phyloP scores from a whole-genome alignment of 1,139 yeast species.

The Hanseniaspora uvarum region DNA sequence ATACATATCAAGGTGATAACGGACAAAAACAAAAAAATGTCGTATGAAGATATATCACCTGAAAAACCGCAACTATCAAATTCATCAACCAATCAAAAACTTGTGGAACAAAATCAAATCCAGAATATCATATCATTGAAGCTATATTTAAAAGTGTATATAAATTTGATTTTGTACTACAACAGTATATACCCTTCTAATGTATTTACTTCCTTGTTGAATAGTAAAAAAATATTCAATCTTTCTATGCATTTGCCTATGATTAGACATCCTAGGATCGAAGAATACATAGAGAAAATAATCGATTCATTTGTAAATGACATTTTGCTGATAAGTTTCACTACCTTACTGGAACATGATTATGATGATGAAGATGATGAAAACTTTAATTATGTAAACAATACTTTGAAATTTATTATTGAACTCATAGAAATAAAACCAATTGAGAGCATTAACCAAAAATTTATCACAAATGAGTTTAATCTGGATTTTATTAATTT shows the following conservation, averaged over 20 bases:
- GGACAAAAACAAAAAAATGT: too few species aligned
- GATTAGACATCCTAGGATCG: slow-evolving; percentile 27
- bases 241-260: slow-evolving; percentile 30
- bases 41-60: not conserved
- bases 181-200: slow-evolving; percentile 30
- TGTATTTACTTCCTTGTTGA: slow-evolving; percentile 25
- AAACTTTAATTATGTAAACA: not conserved
- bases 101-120: not conserved
- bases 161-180: slow-evolving; percentile 28
- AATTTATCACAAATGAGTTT: not conserved
- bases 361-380: slow-evolving; percentile 20
- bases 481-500: slow-evolving; percentile 6
- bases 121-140: slow-evolving; percentile 18
- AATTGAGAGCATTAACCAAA: not conserved
- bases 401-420: slow-evolving; percentile 27
- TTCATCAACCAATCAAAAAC: not conserved
- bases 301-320: slow-evolving; percentile 22
- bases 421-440: slow-evolving; percentile 30
- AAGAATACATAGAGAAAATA: slow-evolving; percentile 28
- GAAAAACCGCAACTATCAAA: not conserved
- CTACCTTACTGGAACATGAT: slow-evolving; percentile 18
- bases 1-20: too few species aligned
- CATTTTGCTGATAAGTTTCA: slow-evolving; percentile 2
- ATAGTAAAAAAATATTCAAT: slow-evolving; percentile 30
- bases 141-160: slow-evolving; percentile 28